These are phyloP conservation scores for Saxispiralis lemnorum DNA, from an alignment of 495 filamentous ascomycete species.

Conservation along the genomic window DNA sequence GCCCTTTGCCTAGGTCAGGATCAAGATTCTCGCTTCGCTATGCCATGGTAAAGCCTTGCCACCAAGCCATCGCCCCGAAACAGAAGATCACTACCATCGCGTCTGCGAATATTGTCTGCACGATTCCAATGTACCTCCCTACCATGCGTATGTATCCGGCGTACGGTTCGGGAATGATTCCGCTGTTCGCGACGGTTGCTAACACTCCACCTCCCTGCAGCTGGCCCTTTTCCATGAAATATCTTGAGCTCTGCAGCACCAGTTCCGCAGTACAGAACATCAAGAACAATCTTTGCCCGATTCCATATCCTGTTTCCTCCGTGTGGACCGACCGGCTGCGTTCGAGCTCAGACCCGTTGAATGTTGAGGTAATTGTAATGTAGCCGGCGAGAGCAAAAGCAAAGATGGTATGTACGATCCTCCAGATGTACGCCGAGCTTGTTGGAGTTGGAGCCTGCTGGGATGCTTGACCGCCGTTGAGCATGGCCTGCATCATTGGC, in stretches of 20 bases:
- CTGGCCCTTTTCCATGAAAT: slow-evolving; percentile 41
- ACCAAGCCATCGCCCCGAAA: slow-evolving; percentile 54
- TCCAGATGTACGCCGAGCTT: slow-evolving; percentile 47
- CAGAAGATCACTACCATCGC: slow-evolving; percentile 60
- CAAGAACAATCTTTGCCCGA: slow-evolving; percentile 36
- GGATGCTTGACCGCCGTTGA: slow-evolving; percentile 8
- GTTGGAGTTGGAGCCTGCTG: slow-evolving; percentile 24
- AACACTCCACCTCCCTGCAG: slow-evolving; percentile 32
- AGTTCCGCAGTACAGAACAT: slow-evolving; percentile 70
- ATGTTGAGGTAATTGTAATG: slow-evolving; percentile 39
- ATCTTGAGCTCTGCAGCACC: slow-evolving; percentile 47
- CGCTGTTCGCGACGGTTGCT: slow-evolving; percentile 33
- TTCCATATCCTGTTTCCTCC: slow-evolving; percentile 11
- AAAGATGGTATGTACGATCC: slow-evolving; percentile 57
- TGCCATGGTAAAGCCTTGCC: slow-evolving; percentile 22
- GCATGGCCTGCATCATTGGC: slow-evolving; percentile 6
- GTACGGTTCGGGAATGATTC: slow-evolving; percentile 40
- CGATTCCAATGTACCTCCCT: slow-evolving; percentile 52
- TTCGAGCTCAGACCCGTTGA: slow-evolving; percentile 33
- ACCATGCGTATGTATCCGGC: slow-evolving; percentile 39
- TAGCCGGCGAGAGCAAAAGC: slow-evolving; percentile 55
- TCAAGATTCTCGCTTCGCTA: no score
- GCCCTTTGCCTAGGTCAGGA: no score
- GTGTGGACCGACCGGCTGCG: slow-evolving; percentile 27
- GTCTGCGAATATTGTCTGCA: slow-evolving; percentile 42